These are phyloP conservation scores for Colletotrichum lupini DNA, from an alignment of 2,329 filamentous ascomycete genomes.

Conservation along the genomic window DNA sequence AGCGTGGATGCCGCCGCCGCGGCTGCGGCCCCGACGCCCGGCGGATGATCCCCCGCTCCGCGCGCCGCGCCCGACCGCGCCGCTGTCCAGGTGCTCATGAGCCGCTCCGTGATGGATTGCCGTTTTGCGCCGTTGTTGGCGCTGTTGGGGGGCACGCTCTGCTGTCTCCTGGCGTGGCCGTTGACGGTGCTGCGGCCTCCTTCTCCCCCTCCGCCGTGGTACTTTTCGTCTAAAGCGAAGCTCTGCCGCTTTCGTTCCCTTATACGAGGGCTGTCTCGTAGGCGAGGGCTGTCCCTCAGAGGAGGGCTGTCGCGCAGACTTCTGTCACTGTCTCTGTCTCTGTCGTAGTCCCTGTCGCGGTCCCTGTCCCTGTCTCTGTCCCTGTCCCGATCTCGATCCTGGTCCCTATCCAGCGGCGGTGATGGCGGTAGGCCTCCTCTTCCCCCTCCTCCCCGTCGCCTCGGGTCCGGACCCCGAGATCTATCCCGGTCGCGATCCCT, in stretches of 20 bases:
- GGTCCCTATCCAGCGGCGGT: constrained; percentile 1
- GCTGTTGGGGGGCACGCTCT: constrained; percentile 24
- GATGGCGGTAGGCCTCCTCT: not conserved
- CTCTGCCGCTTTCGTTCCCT: constrained; percentile 36
- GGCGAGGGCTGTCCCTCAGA: constrained; percentile 35
- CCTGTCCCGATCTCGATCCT: constrained; percentile 27
- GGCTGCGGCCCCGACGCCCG: too few relatives aligned
- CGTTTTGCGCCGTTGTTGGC: constrained; percentile 42
- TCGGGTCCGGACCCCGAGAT: constrained; percentile 27
- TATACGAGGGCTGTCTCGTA: constrained; percentile 37
- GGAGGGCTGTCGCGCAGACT: constrained; percentile 37
- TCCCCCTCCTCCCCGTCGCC: constrained; percentile 13
- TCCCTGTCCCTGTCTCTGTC: constrained; percentile 31
- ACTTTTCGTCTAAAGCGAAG: constrained; percentile 26
- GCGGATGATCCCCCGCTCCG: too few relatives aligned
- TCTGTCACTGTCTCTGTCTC: constrained; percentile 37
- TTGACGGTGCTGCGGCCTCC: not conserved
- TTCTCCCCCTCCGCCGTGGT: not conserved
- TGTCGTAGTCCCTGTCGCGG: constrained; percentile 26
- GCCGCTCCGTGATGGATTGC: constrained; percentile 53
- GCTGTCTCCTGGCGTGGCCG: constrained; percentile 19
- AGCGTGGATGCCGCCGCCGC: constrained; percentile 12
- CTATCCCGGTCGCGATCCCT: constrained; percentile 6
- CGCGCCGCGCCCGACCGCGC: too few relatives aligned
- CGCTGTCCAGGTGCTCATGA: constrained; percentile 43